A percentile compares a stretch with the other conserved stretches of the same genome.
Conservation (phyloP, 176 grass and related monocot species). For the Oryza australiensis region DNA sequence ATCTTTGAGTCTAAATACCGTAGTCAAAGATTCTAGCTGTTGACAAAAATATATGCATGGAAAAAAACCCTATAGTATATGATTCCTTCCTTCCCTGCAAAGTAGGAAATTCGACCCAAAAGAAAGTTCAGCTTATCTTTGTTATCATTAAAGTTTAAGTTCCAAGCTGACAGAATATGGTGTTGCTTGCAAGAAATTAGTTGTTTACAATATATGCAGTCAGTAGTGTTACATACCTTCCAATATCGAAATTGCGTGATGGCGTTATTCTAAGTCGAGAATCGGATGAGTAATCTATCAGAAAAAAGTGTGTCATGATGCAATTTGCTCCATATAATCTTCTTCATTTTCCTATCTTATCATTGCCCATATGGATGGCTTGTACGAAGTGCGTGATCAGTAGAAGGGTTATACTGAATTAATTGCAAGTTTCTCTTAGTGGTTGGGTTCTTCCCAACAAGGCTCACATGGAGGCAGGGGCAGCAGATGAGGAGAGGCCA, state of each 20-base stretch:
- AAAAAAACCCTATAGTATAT: too few relatives aligned
- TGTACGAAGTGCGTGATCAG: background rate
- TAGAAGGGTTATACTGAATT: background rate
- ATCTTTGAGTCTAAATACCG: background rate
- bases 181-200: background rate
- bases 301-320: background rate
- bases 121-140: too few relatives aligned
- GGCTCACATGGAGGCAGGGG: background rate
- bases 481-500: slow-evolving; percentile 27
- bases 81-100: too few relatives aligned
- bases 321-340: background rate
- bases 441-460: background rate
- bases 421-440: background rate
- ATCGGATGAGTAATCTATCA: background rate
- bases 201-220: background rate
- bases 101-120: too few relatives aligned
- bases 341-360: background rate
- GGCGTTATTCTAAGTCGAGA: background rate
- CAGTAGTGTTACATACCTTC: background rate
- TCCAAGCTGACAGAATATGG: background rate
- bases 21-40: background rate
- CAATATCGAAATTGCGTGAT: background rate
- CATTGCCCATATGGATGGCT: background rate
- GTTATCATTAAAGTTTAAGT: background rate
- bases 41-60: too few relatives aligned